Evolutionary conservation across 2,329 filamentous ascomycete genomes (phyloP).

Genomic region (Cercospora sp.): DNA sequence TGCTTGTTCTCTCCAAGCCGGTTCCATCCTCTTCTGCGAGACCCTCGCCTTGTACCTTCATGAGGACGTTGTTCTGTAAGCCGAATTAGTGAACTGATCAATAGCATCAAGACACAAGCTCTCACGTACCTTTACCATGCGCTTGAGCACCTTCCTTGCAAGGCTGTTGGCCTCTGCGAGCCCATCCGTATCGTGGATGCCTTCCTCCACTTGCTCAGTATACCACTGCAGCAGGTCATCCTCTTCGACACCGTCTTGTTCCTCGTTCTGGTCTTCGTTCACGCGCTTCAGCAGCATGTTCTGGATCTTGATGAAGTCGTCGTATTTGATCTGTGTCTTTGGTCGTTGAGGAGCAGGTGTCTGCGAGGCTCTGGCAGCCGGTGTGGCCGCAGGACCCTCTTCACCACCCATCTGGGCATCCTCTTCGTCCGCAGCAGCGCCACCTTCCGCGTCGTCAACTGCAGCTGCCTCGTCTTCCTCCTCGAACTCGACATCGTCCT

Average conservation of each 20-base stretch:
- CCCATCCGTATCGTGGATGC: slow-evolving; percentile 78
- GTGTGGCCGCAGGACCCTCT: slow-evolving; percentile 37
- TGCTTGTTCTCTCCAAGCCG: slow-evolving; percentile 50
- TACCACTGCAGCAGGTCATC: slow-evolving; percentile 86
- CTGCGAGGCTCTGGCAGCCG: slow-evolving; percentile 44
- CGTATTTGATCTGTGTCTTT: slow-evolving; percentile 89
- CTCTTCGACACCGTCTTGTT: slow-evolving; percentile 80
- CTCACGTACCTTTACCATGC: slow-evolving; percentile 80
- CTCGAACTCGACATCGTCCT: slow-evolving; percentile 94
- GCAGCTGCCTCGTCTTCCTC: slow-evolving; percentile 61
- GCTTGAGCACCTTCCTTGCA: slow-evolving; percentile 82
- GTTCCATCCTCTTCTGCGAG: slow-evolving; percentile 75
- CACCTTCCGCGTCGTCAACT: slow-evolving; percentile 53
- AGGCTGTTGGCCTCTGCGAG: slow-evolving; percentile 72
- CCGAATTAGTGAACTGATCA: slow-evolving; percentile 12
- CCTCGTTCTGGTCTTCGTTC: slow-evolving; percentile 74
- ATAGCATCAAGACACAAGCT: neutral
- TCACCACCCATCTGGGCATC: slow-evolving; percentile 55
- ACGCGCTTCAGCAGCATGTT: slow-evolving; percentile 82
- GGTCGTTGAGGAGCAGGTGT: slow-evolving; percentile 49
- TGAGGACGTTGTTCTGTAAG: slow-evolving; percentile 59
- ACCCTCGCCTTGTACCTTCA: slow-evolving; percentile 74
- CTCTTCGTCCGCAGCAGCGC: slow-evolving; percentile 47
- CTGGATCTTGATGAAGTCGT: slow-evolving; percentile 89
- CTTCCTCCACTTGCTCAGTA: slow-evolving; percentile 83